Percentiles rank a stretch among this genome's conserved stretches.
phyloP scores from a whole-genome alignment of 140 eudicot species.

The Bidens hawaiensis region DNA sequence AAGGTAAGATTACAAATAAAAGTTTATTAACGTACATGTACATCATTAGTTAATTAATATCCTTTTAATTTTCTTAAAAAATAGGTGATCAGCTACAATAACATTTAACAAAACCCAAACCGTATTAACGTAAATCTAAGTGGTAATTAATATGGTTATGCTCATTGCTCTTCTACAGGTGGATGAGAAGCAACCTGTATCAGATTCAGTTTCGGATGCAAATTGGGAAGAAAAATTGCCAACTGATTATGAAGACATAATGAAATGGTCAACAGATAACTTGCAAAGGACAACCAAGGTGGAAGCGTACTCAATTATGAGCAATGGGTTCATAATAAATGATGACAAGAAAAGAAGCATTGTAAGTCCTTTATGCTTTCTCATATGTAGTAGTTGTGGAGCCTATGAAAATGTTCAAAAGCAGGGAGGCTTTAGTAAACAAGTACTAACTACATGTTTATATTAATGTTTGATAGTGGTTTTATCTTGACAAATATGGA shows the following conservation, averaged over 20 bases:
- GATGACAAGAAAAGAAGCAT: background rate
- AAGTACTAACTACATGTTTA: background rate
- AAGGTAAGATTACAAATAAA: too few species aligned
- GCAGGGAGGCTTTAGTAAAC: background rate
- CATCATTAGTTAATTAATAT: too few species aligned
- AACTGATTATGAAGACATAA: background rate
- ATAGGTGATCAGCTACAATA: too few species aligned
- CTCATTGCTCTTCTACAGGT: background rate
- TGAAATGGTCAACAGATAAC: background rate
- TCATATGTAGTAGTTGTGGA: background rate
- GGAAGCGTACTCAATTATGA: background rate
- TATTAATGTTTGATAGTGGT: conserved; percentile 6
- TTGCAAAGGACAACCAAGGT: background rate
- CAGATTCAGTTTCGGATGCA: too few species aligned
- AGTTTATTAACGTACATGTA: too few species aligned
- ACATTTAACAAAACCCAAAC: too few species aligned
- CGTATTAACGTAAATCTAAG: too few species aligned
- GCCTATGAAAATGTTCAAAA: conserved; percentile 9
- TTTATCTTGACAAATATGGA: background rate
- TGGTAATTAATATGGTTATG: too few species aligned
- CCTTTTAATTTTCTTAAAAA: too few species aligned
- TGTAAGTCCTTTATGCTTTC: too few species aligned
- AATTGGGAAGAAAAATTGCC: too few species aligned
- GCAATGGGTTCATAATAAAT: too few species aligned
- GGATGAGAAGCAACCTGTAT: background rate